Conservation (phyloP, 2,329 filamentous ascomycete species). For the Colletotrichum cordylinicola region DNA sequence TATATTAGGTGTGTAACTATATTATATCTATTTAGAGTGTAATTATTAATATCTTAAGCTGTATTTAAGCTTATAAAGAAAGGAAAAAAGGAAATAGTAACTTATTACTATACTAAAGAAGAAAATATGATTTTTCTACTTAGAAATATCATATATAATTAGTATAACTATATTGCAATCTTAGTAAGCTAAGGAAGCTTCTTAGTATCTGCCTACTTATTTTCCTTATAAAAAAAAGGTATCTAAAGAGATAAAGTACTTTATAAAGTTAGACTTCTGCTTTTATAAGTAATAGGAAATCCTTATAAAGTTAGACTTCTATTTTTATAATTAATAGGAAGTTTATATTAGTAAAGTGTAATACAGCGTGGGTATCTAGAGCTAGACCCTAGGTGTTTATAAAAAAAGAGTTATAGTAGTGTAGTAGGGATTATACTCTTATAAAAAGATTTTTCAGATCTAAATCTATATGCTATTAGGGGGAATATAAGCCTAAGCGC, state of each 20-base stretch:
- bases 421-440: background rate
- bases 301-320: background rate
- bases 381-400: background rate
- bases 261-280: background rate
- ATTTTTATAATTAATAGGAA: background rate
- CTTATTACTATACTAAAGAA: too few relatives aligned
- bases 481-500: background rate
- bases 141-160: background rate
- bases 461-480: background rate
- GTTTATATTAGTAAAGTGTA: background rate
- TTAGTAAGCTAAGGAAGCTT: background rate
- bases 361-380: background rate
- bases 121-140: background rate
- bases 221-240: background rate
- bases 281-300: background rate
- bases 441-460: background rate
- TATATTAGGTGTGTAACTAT: background rate
- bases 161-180: background rate
- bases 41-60: too few relatives aligned
- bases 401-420: background rate
- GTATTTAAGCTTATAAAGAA: too few relatives aligned
- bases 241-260: background rate
- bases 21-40: background rate
- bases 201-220: too few relatives aligned
- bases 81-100: too few relatives aligned